Evolutionary conservation across 108 stramenopile genomes (phyloP), one percentile per base, ranked within the genome.

Genomic region (Poteriospumella lacustris): DNA sequence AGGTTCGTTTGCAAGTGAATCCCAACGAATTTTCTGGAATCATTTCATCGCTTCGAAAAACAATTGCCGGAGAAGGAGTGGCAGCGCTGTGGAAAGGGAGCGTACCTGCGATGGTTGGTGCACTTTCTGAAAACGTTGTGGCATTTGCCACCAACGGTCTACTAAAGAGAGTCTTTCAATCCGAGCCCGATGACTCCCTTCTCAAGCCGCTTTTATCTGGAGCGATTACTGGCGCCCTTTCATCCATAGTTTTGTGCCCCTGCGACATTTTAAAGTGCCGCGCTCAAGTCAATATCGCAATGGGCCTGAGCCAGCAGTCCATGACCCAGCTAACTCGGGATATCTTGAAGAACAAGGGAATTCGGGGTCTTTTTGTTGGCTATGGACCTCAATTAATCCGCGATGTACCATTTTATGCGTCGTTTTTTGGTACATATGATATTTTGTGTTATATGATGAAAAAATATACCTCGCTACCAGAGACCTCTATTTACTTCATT

Each of bases 361-460:
- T 81, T 12, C 79, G 76, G 33, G 84, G 84, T 3, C 34, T 85
- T 0, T 85, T 59, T 80, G 78, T 59, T 3, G 84, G 84, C 31
- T 29, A 83, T 42, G 76, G 77, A 19, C 73, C 83, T 15, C 84
- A 85, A 60, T 58, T 85, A 28, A 58, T 78, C 2, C 64, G 84
- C 2, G 84, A 85, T 77, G 68, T 82, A 0, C 84, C 83, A 1
- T 85, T 85, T 44, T 85, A 79, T 59, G 80, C 80, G 31, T 62
- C 43, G 26, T 85, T 85, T 75, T 85, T 85, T 31, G 84, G 84
- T 2, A 52, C 81, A 36, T 85, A 85, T 80, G 84, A 85, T 39
- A 24, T 69, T 3, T 12, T 83, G 28, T 77, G 82, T 12, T 31
- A 73, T 5, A 0, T 29, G 1, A 41, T 80, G 15, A 83, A 82